Evolutionary conservation across 495 filamentous ascomycete species (phyloP), one percentile per base, ranked within the genome.

Genomic region (Staphylotrichum tortipilum): DNA sequence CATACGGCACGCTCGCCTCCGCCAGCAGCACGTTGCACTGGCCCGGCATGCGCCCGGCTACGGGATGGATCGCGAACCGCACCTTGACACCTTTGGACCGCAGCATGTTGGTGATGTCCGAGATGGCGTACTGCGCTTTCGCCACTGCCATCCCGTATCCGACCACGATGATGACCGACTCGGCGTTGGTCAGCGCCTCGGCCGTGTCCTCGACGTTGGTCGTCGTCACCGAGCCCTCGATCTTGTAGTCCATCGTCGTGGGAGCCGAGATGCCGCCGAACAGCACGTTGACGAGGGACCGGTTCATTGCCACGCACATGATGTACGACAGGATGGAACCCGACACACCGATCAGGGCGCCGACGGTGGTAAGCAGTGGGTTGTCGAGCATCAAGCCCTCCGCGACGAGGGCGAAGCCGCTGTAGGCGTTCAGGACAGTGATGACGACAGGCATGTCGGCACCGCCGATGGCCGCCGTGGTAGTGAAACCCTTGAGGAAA

Each of bases 341-440:
- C 26, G 79, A 84, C 7, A 88, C 85, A 33, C 86, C 86, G 36
- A 91, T 91, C 7, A 91, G 74, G 0, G 85, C 83, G 2, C 86
- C 86, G 10, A 91, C 81, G 3, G 83, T 85, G 0, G 85, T 89
- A 0, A 91, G 74, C 1, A 91, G 71, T 0, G 85, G 79, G 52
- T 89, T 89, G 55, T 88, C 79, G n/a, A 91, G 76, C 86, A 91
- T 91, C 50, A 91, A 77, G 11, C 86, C 86, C 63, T 91, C 86
- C 0, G 86, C 85, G 1, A 91, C 84, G 28, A 91, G 69, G 0
- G 86, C 86, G 49, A 91, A 91, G 8, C 86, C 86, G 36, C 84
- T 88, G 57, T 89, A 91, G 3, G 86, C 86, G 59, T 91, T 91
- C 12, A 91, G 69, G 7, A 89, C 85, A 0, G 85, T 91, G 51